Percentiles rank a stretch among this genome's conserved stretches.
Evolutionary conservation across 176 grass and related monocot genomes (phyloP).

Genomic region (Rhipidocladum racemiflorum): DNA sequence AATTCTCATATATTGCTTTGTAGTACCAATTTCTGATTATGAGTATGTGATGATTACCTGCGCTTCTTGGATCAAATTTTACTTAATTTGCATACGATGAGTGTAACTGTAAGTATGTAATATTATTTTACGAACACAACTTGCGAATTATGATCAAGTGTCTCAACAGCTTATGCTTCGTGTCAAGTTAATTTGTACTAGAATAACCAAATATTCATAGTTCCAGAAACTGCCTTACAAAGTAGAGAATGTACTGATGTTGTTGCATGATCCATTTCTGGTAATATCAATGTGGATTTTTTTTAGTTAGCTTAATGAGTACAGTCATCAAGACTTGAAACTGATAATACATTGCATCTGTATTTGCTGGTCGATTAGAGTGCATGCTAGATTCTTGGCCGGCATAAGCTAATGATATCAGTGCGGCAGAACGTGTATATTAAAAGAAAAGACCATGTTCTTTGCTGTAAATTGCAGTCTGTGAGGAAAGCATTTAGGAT

Average conservation of each 20-base stretch:
- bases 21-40: not conserved
- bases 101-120: not conserved
- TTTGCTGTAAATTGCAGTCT: slow-evolving; percentile 48
- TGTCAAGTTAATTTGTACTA: not conserved
- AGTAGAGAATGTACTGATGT: not conserved
- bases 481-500: slow-evolving; percentile 40
- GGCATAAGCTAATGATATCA: slow-evolving; percentile 38
- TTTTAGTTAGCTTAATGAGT: not conserved
- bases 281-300: not conserved
- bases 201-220: not conserved
- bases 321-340: not conserved
- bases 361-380: not conserved
- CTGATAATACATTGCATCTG: slow-evolving; percentile 21
- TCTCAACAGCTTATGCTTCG: not conserved
- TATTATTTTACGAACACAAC: not conserved
- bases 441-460: slow-evolving; percentile 47
- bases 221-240: not conserved
- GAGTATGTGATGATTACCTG: not conserved
- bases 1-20: not conserved
- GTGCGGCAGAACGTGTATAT: slow-evolving; percentile 29
- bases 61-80: not conserved
- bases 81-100: slow-evolving; percentile 15
- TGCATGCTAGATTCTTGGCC: slow-evolving; percentile 30
- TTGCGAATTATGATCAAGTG: slow-evolving; percentile 5
- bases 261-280: not conserved